phyloP scores from a whole-genome alignment of 305 asterid species.

The Solanum hybrid region DNA sequence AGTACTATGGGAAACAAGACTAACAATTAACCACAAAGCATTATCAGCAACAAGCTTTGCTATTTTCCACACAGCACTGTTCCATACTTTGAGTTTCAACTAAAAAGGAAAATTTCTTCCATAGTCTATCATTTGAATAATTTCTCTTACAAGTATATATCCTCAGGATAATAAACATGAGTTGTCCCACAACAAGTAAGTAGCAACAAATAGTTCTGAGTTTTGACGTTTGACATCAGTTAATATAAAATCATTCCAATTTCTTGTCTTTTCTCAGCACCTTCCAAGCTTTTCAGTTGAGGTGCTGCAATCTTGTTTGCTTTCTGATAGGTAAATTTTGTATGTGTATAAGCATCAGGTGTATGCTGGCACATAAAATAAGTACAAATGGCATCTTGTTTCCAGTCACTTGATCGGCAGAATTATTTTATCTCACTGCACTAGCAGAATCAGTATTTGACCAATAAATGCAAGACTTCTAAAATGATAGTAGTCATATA shows the following conservation, averaged over 20 bases:
- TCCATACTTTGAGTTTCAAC: not conserved
- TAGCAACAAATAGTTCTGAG: not conserved
- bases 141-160: not conserved
- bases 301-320: not conserved
- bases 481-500: not conserved
- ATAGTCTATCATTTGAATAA: not conserved
- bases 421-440: not conserved
- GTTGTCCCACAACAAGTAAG: not conserved
- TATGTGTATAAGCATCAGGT: not conserved
- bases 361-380: not conserved
- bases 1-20: not conserved
- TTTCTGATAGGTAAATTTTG: not conserved
- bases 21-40: not conserved
- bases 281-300: not conserved
- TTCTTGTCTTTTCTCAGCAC: not conserved
- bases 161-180: not conserved
- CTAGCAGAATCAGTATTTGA: not conserved
- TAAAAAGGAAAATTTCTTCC: not conserved
- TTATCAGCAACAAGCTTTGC: not conserved
- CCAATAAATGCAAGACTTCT: not conserved
- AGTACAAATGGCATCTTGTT: not conserved
- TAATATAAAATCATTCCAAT: not conserved
- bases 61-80: not conserved
- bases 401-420: not conserved
- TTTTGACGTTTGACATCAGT: not conserved